Base-by-base conservation (phyloP, 768 basidiomycete genomes). In the Lactarius hengduanensis region DNA sequence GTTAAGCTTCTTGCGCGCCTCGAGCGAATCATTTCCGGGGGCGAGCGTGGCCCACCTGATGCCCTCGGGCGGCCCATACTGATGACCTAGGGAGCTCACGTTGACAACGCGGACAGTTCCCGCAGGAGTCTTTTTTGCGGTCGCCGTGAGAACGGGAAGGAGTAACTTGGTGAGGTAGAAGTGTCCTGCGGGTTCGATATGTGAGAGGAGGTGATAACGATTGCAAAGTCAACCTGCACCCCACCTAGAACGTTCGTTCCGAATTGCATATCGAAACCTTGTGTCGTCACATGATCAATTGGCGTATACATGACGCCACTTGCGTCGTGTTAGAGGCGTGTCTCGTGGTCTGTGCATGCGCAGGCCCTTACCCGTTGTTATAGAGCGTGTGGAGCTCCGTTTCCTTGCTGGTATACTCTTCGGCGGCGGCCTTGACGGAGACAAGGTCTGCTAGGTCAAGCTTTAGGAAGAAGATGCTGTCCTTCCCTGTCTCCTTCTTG, bases 31-130 rank as follows among this genome's bases (percentile, higher is more conserved):
- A 16, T n/a, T 32, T 22, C 45, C 45, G 15, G 30, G 30, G 30
- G 16, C n/a, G 10, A 69, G 20, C 10, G 62, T 56, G 8, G 55
- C 8, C 54, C 55, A 66, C 16, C 56, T n/a, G 56, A 69, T 38
- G 9, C 57, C 53, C 18, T 69, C 64, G 4, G 41, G 41, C 4
- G 36, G 38, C 4, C 40, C 56, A 15, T 59, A 32, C 10, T 66
- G 45, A 11, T 43, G 58, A 3, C 30, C 61, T 18, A 59, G 28
- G 2, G 65, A 63, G 10, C 71, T 70, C 38, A 68, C 66, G 22
- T 70, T 72, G 36, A 77, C 62, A 11, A 77, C 72, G 3, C 76
- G 76, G 2, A 71, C 71, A 32, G 71, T 66, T 13, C 43, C 61
- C 6, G 57, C 34, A 15, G 41, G 41, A 13, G 59, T 43, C 6